Percentiles rank a stretch among this genome's conserved stretches.
Evolutionary conservation across 805 yeast species (phyloP).

Genomic region (Schwanniomyces pseudopolymorphus): DNA sequence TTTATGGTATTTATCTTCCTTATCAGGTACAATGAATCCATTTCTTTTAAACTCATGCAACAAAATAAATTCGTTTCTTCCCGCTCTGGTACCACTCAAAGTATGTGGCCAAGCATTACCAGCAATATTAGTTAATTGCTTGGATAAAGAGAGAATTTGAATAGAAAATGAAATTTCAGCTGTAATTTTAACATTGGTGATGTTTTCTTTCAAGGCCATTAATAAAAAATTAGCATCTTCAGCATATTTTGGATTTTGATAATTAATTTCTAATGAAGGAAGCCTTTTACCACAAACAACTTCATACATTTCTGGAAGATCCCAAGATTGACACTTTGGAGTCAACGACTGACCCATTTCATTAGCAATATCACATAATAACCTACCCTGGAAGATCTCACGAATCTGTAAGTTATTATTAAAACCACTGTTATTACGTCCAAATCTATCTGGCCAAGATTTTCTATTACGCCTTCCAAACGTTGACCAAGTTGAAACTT

Average conservation of each 20-base stretch:
- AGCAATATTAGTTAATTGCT: conserved; percentile 87
- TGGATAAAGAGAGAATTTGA: conserved; percentile 85
- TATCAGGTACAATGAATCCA: conserved; percentile 86
- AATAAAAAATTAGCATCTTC: conserved; percentile 67
- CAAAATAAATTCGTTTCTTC: conserved; percentile 89
- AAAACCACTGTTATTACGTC: conserved; percentile 44
- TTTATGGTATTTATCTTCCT: conserved; percentile 48
- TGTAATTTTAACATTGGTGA: conserved; percentile 62
- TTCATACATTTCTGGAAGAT: conserved; percentile 84
- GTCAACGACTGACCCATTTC: conserved; percentile 94
- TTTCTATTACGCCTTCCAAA: conserved; percentile 81
- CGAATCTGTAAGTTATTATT: conserved; percentile 57
- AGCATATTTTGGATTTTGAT: conserved; percentile 61
- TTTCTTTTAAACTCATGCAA: conserved; percentile 85
- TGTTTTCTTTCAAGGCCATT: conserved; percentile 70
- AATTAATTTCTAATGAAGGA: conserved; percentile 68
- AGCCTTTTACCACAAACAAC: conserved; percentile 68
- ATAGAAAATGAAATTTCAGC: conserved; percentile 78
- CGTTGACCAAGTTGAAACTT: conserved; percentile 73
- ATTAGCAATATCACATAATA: conserved; percentile 89
- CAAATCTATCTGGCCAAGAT: conserved; percentile 75
- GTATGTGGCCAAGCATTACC: conserved; percentile 98
- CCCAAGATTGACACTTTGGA: conserved; percentile 92
- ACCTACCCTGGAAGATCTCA: conserved; percentile 79
- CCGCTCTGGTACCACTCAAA: conserved; percentile 91